phyloP scores from a whole-genome alignment of 768 basidiomycete species.

The Dictyophora rubrovolvata region DNA sequence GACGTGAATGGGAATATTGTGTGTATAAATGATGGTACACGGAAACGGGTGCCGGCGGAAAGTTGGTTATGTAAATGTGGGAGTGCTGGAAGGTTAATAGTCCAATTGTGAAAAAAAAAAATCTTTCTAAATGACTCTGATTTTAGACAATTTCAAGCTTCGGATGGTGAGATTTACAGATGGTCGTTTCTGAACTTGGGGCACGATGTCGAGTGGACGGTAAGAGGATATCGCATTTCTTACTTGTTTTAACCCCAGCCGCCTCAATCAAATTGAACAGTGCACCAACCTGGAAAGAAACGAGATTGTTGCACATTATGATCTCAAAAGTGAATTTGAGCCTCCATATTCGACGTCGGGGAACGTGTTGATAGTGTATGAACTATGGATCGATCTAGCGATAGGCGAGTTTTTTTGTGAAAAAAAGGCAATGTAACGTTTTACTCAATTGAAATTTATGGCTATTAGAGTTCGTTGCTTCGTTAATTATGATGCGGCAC shows the following conservation, averaged over 20 bases:
- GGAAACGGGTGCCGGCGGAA: constrained; percentile 33
- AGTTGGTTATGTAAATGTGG: constrained; percentile 39
- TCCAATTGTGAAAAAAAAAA: neutral
- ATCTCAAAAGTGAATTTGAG: constrained; percentile 44
- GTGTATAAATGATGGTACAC: constrained; percentile 22
- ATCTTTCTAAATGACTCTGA: neutral
- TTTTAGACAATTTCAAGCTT: constrained; percentile 42
- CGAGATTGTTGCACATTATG: constrained; percentile 50
- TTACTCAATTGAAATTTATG: neutral
- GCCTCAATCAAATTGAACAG: constrained; percentile 22
- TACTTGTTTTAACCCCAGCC: neutral
- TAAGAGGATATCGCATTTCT: constrained; percentile 21
- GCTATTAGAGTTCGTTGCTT: neutral
- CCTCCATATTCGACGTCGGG: constrained; percentile 51
- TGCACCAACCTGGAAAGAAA: constrained; percentile 40
- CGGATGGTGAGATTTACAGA: constrained; percentile 50
- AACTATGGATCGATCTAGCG: constrained; percentile 44
- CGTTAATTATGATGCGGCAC: neutral
- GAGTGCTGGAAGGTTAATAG: constrained; percentile 33
- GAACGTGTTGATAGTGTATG: constrained; percentile 53
- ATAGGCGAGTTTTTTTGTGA: constrained; percentile 34
- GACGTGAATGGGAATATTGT: constrained; percentile 44
- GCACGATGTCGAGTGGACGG: constrained; percentile 49
- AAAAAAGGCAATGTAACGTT: neutral
- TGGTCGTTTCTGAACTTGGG: constrained; percentile 45